Base-by-base conservation (phyloP, 345 rosid genomes). In the Limnanthes douglasii region DNA sequence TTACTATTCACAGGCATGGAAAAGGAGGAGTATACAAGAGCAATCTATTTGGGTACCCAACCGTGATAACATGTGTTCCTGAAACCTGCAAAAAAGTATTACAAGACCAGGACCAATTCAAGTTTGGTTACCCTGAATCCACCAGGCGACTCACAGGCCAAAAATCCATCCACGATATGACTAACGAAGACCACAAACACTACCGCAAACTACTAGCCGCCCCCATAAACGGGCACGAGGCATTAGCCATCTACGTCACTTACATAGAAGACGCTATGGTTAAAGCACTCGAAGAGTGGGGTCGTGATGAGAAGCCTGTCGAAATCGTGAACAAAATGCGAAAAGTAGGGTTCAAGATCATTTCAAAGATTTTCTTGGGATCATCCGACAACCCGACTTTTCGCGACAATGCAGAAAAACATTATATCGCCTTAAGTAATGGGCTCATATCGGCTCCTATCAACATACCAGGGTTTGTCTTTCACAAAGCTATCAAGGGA, bases 391-490 rank as follows among this genome's bases (percentile, higher is more conserved):
- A 56, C 13, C 22, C 48, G 0, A 12, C 56, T 11, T n/a, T n/a
- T n/a, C 23, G 41, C 3, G 43, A 16, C 2, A 7, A 32, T 0
- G 17, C 58, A 16, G 60, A 57, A 41, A 50, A 37, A 35, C 4
- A 30, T 7, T 41, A 56, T 15, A 33, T 21, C 1, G 27, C 44
- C 5, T n/a, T 60, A 6, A 25, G 14, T 21, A 10, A 11, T 2
- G 67, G 72, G 7, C 7, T 60, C 9, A 43, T 17, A 14, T 20
- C 60, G 9, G 26, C 26, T 2, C 53, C 62, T 3, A 53, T 65
- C 37, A 60, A 65, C 29, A 28, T 60, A 3, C 64, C 67, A 6
- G 67, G 67, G 3, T 66, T 61, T 34, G 47, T 61, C 10, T 61
- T 36, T 37, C 25, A 61, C 14, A 53, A 16, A 16, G 65, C 59